Evolutionary conservation across 805 yeast genomes (phyloP), one percentile per base, ranked within the genome.

Genomic region (Hyphopichia homilentoma): DNA sequence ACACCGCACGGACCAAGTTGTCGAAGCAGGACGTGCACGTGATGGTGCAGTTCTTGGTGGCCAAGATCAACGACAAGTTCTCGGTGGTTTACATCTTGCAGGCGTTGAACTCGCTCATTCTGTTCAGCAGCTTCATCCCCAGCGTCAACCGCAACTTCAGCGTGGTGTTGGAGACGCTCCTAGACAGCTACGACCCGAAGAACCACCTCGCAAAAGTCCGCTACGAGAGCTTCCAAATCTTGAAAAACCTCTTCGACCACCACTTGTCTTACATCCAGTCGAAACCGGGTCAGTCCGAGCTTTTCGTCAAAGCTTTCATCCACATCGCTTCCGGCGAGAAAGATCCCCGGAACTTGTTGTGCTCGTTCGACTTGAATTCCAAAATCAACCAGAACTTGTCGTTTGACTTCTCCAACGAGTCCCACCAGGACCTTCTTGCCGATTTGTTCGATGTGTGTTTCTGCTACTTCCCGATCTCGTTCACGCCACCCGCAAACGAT

Each of bases 381-480:
- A 25, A 33, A 4, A 72, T 89, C 9, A 65, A 78, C 13, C 37
- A 50, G 14, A 46, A 45, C 3, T 61, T 77, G 17, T 41, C 31
- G 4, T 57, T 64, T 29, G 60, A 55, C 21, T 25, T 34, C 2
- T 32, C 36, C 2, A 41, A 52, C 11, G 52, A 65, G 4, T 59
- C 64, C 3, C 64, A 75, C 30, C 43, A 57, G 25, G 53, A 57
- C n/a, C 61, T 54, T 47, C 50, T 73, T 20, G 81, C 82, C 43
- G 86, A 84, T 7, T 54, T 93, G 38, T 94, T 89, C 52, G 98
- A 93, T 52, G 77, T 84, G 21, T 68, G 86, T 25, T 94, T 90
- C 53, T 93, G 98, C 57, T 93, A 93, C 61, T 93, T 90, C 63
- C 99, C 99, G 8, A 89, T 93, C 26, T 84, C 96, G 1, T 93